Percentiles rank a stretch among this genome's conserved stretches.
phyloP scores from a whole-genome alignment of 768 basidiomycete species.

The Paxillus involutus region DNA sequence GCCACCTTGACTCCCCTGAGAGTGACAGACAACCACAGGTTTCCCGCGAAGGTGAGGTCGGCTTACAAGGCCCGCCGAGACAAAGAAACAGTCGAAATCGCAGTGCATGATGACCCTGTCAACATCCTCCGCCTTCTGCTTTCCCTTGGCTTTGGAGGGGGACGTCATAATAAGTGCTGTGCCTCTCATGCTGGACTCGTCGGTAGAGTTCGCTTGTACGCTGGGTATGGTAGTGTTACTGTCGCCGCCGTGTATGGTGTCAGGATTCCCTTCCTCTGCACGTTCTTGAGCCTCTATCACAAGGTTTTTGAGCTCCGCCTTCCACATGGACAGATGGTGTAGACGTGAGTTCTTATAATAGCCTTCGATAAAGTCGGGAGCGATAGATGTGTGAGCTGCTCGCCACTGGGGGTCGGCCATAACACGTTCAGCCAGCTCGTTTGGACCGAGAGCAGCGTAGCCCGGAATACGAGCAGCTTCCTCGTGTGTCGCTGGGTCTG shows the following conservation, averaged over 20 bases:
- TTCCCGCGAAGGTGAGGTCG: constrained; percentile 83
- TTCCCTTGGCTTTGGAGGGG: constrained; percentile 49
- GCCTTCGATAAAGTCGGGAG: constrained; percentile 83
- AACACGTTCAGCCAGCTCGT: constrained; percentile 69
- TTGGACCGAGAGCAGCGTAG: constrained; percentile 71
- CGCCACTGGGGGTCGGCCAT: constrained; percentile 89
- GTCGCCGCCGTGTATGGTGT: constrained; percentile 1
- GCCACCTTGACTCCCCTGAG: constrained; percentile 74
- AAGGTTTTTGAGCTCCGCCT: constrained; percentile 80
- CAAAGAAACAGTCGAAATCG: constrained; percentile 97
- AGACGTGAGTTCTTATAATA: constrained; percentile 86
- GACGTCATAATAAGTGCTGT: constrained; percentile 50
- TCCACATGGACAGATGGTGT: constrained; percentile 93
- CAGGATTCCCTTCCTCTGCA: constrained; percentile 44
- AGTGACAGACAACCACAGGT: constrained; percentile 95
- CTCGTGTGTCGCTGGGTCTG: constrained; percentile 42
- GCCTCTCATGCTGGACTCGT: constrained; percentile 51
- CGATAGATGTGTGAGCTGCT: constrained; percentile 80
- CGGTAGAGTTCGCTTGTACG: not conserved
- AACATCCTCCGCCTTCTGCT: constrained; percentile 47
- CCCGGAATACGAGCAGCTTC: constrained; percentile 50
- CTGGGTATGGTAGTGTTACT: not conserved
- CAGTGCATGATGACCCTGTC: constrained; percentile 85
- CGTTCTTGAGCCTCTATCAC: constrained; percentile 79
- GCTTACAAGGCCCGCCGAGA: constrained; percentile 81